phyloP scores from a whole-genome alignment of 2,329 filamentous ascomycete species.

The Pseudogymnoascus sp. region DNA sequence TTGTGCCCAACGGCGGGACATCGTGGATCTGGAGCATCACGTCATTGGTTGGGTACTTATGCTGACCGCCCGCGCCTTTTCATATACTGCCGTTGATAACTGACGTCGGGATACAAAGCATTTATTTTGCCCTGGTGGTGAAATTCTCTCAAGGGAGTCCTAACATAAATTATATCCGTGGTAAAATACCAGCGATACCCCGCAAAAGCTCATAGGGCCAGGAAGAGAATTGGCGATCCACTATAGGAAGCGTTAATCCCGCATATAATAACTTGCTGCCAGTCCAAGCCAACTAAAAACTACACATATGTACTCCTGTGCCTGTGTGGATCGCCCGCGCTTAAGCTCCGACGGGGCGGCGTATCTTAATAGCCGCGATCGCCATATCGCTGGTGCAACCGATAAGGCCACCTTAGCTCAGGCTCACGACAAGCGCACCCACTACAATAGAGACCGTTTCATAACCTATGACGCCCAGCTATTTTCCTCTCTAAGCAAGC shows the following conservation, averaged over 20 bases:
- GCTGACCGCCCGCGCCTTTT: background rate
- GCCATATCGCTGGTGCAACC: background rate
- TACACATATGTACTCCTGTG: background rate
- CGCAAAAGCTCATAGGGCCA: background rate
- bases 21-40: constrained; percentile 3
- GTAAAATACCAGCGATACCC: background rate
- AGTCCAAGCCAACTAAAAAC: background rate
- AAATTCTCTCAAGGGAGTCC: background rate
- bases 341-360: background rate
- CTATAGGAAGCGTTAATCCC: background rate
- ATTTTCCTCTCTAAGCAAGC: background rate
- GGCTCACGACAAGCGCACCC: background rate
- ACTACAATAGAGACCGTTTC: background rate
- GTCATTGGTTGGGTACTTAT: background rate
- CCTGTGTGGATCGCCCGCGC: constrained; percentile 1
- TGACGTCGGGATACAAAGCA: background rate
- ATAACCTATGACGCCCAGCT: background rate
- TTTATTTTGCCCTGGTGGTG: background rate
- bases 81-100: background rate
- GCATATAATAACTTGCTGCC: background rate
- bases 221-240: background rate
- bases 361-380: background rate
- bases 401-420: constrained; percentile 8
- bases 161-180: background rate
- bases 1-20: constrained; percentile 7